A percentile compares a stretch with the other conserved stretches of the same genome.
phyloP scores from a whole-genome alignment of 2,329 filamentous ascomycete species.

The Cercospora sp. region DNA sequence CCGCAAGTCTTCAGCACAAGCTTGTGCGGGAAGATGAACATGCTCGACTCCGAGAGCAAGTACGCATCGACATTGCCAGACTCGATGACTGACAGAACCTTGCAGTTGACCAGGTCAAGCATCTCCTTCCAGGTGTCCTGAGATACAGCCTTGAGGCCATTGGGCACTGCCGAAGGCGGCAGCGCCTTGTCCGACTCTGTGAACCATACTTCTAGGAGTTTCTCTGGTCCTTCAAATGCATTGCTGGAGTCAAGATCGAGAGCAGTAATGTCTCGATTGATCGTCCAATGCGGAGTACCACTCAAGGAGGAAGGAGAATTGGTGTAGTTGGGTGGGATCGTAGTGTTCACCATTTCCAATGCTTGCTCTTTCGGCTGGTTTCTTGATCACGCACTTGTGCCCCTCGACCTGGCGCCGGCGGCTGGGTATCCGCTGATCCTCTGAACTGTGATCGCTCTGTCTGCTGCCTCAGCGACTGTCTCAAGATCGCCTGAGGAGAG shows the following conservation, averaged over 20 bases:
- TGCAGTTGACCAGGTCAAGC: slow-evolving; percentile 98
- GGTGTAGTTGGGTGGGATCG: slow-evolving; percentile 77
- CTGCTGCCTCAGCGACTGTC: slow-evolving; percentile 92
- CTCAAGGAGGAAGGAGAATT: slow-evolving; percentile 70
- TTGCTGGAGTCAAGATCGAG: slow-evolving; percentile 91
- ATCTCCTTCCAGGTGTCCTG: slow-evolving; percentile 90
- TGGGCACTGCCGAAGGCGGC: slow-evolving; percentile 66
- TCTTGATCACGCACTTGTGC: neutral
- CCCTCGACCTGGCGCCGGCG: neutral
- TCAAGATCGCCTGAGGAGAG: slow-evolving; percentile 87
- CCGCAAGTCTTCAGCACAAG: slow-evolving; percentile 98
- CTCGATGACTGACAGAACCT: slow-evolving; percentile 90
- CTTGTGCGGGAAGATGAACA: slow-evolving; percentile 99
- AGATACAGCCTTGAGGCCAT: slow-evolving; percentile 82
- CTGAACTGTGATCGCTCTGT: slow-evolving; percentile 67
- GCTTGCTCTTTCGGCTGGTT: slow-evolving; percentile 7
- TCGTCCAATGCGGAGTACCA: slow-evolving; percentile 86
- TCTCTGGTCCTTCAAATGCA: slow-evolving; percentile 97
- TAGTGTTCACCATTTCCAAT: slow-evolving; percentile 79
- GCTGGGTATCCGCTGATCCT: neutral
- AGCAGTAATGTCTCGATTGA: slow-evolving; percentile 86
- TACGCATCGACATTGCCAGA: slow-evolving; percentile 96
- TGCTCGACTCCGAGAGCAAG: slow-evolving; percentile 96
- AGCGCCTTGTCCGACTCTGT: slow-evolving; percentile 73
- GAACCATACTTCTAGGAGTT: slow-evolving; percentile 98